Percentiles rank a stretch among this genome's conserved stretches.
These are phyloP conservation scores for Trypanosomatidae sp. DNA, from an alignment of 208 protist species.

Conservation along the genomic window DNA sequence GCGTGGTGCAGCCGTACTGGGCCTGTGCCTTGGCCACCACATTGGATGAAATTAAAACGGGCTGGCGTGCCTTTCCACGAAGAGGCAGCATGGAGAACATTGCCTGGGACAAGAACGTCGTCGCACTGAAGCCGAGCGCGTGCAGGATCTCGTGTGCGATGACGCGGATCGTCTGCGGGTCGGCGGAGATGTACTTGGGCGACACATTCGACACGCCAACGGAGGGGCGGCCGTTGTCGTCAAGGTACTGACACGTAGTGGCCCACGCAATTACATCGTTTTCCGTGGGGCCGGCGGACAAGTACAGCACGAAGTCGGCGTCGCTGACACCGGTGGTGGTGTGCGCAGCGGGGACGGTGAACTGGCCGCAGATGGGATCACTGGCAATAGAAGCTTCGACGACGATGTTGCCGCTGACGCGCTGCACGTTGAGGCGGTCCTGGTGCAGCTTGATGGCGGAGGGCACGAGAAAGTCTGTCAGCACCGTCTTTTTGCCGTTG, in stretches of 20 bases:
- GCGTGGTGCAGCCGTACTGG: constrained; percentile 65
- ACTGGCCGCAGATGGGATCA: constrained; percentile 4
- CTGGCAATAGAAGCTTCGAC: not conserved
- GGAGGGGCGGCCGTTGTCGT: constrained; percentile 22
- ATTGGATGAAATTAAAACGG: constrained; percentile 28
- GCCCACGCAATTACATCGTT: constrained; percentile 36
- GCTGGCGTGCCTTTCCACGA: constrained; percentile 28
- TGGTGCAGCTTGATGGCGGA: constrained; percentile 41
- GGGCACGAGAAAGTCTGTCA: constrained; percentile 34
- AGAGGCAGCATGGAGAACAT: constrained; percentile 10
- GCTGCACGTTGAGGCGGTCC: constrained; percentile 40
- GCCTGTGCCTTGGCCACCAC: constrained; percentile 30
- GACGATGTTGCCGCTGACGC: constrained; percentile 3
- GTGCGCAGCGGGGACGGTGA: constrained; percentile 42
- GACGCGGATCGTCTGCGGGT: constrained; percentile 11
- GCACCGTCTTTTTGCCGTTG: constrained; percentile 32
- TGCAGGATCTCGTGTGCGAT: constrained; percentile 81
- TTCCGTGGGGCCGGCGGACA: constrained; percentile 31
- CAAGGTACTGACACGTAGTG: constrained; percentile 36
- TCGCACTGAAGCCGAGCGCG: constrained; percentile 63
- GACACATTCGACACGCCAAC: constrained; percentile 38
- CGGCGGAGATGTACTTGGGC: constrained; percentile 4
- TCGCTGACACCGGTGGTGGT: constrained; percentile 32
- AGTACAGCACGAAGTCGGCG: constrained; percentile 65
- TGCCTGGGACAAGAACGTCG: constrained; percentile 5